phyloP scores from a whole-genome alignment of 345 rosid genomes.

The Lepidium aucheri region DNA sequence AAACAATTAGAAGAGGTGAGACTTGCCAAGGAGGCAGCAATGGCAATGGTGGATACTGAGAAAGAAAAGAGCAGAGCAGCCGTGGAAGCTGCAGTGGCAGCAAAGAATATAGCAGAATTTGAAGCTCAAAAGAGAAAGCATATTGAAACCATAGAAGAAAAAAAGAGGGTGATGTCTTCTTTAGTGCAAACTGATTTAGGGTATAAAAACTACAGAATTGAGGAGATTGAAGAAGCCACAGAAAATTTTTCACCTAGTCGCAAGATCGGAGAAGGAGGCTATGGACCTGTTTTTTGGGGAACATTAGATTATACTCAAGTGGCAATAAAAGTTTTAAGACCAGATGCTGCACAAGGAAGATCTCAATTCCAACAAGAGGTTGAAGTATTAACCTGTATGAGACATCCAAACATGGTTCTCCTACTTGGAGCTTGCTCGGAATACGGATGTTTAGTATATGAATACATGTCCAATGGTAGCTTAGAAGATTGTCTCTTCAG shows the following conservation, averaged over 20 bases:
- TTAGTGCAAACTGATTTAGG: constrained; percentile 22
- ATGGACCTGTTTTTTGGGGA: constrained; percentile 74
- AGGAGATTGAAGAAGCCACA: constrained; percentile 77
- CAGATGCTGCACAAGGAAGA: constrained; percentile 83
- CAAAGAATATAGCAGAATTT: constrained; percentile 46
- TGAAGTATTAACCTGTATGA: constrained; percentile 68
- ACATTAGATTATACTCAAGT: constrained; percentile 64
- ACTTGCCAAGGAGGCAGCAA: constrained; percentile 48
- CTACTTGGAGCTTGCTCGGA: constrained; percentile 91
- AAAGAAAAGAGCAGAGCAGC: constrained; percentile 51
- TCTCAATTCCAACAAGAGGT: constrained; percentile 84
- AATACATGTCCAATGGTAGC: constrained; percentile 89
- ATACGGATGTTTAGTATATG: constrained; percentile 81
- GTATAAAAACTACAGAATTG: constrained; percentile 57
- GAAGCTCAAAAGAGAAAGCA: constrained; percentile 52
- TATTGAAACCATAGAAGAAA: constrained; percentile 37
- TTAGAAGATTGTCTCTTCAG: constrained; percentile 69
- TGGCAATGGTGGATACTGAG: constrained; percentile 52
- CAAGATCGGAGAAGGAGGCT: constrained; percentile 95
- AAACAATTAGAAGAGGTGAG: constrained; percentile 44
- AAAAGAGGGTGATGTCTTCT: constrained; percentile 22
- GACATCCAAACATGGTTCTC: constrained; percentile 96
- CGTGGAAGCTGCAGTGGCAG: constrained; percentile 52
- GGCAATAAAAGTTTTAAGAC: constrained; percentile 76
- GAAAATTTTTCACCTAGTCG: constrained; percentile 38